Percentiles rank a stretch among this genome's conserved stretches.
Conservation (phyloP, 129 eudicot genomes). For the Escallonia rubra region DNA sequence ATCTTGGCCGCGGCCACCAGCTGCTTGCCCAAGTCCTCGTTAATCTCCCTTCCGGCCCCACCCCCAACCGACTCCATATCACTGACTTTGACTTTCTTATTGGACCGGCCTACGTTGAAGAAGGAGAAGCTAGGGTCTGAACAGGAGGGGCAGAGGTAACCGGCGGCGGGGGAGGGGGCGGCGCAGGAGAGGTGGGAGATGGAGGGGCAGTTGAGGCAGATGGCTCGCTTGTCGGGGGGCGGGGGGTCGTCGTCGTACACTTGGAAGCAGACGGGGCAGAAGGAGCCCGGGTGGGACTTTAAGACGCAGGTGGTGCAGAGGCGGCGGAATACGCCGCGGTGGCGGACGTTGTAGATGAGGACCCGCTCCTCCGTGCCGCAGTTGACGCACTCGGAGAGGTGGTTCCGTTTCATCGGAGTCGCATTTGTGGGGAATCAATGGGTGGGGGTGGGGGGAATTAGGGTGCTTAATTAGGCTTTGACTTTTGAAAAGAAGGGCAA, state of each 20-base stretch:
- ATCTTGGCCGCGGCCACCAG: slow-evolving; percentile 24
- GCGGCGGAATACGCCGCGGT: slow-evolving; percentile 14
- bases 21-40: slow-evolving; percentile 12
- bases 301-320: slow-evolving; percentile 38
- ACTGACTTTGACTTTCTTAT: neutral
- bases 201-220: slow-evolving; percentile 18
- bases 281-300: slow-evolving; percentile 14
- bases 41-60: neutral
- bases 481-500: neutral
- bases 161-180: slow-evolving; percentile 6
- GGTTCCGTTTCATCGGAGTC: neutral
- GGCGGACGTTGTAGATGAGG: slow-evolving; percentile 16
- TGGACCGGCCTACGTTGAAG: neutral
- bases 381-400: neutral
- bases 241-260: slow-evolving; percentile 9
- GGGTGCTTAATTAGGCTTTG: neutral
- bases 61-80: neutral
- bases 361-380: slow-evolving; percentile 2
- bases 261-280: slow-evolving; percentile 29
- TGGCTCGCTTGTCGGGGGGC: neutral
- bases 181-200: slow-evolving; percentile 16
- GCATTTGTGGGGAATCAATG: neutral
- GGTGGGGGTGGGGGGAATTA: neutral
- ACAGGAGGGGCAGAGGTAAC: slow-evolving; percentile 24
- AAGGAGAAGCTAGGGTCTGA: slow-evolving; percentile 10